Percentiles rank a stretch among this genome's conserved stretches.
Evolutionary conservation across 108 stramenopile genomes (phyloP).

Genomic region (Nitzschia sp.): DNA sequence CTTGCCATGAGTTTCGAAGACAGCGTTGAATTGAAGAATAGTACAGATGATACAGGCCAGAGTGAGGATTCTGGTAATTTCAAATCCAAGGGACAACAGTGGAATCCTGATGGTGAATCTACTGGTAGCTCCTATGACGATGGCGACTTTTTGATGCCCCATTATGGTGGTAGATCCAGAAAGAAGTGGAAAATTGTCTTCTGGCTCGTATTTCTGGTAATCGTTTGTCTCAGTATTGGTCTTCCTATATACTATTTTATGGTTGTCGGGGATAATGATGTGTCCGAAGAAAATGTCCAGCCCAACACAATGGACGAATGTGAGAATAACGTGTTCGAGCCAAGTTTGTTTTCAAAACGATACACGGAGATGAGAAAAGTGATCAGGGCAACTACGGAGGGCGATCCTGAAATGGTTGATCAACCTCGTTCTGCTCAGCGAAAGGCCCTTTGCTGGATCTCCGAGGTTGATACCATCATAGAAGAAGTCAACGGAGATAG

Average conservation of each 20-base stretch:
- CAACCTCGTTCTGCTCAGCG: slow-evolving; percentile 16
- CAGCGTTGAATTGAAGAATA: slow-evolving; percentile 13
- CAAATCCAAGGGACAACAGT: not conserved
- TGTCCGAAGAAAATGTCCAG: not conserved
- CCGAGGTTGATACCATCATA: slow-evolving; percentile 7
- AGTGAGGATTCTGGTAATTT: no score
- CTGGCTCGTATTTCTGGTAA: slow-evolving; percentile 6
- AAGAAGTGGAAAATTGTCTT: slow-evolving; percentile 6
- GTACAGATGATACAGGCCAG: not conserved
- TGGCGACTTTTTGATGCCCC: slow-evolving; percentile 7
- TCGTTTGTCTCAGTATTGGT: not conserved
- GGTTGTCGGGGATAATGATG: not conserved
- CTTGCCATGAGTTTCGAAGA: slow-evolving; percentile 19
- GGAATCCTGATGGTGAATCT: slow-evolving; percentile 18
- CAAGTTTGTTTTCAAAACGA: not conserved
- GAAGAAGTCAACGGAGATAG: slow-evolving; percentile 4
- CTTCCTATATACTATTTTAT: slow-evolving; percentile 7
- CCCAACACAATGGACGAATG: not conserved
- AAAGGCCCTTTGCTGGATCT: slow-evolving; percentile 29
- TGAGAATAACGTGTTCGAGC: not conserved
- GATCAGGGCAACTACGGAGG: not conserved
- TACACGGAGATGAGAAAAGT: slow-evolving; percentile 8
- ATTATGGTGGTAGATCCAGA: not conserved
- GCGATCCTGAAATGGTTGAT: slow-evolving; percentile 11
- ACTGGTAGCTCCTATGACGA: not conserved